Evolutionary conservation across 305 asterid species (phyloP), one percentile per base, ranked within the genome.

Genomic region (Lippia alba): DNA sequence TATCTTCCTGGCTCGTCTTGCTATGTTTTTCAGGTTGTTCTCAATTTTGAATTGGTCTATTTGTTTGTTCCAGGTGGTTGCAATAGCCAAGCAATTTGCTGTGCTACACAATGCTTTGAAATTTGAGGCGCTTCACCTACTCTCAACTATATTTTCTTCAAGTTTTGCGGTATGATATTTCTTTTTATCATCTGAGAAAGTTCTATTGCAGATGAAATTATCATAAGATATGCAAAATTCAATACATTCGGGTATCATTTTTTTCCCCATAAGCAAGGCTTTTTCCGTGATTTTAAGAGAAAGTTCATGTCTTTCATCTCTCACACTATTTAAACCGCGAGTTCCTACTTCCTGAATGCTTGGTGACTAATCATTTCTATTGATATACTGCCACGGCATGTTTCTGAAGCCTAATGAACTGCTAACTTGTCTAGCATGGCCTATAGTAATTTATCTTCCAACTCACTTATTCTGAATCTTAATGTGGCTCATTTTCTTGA

Each of bases 121-220:
- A 77, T 94, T 94, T 81, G 96, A 90, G 79, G 91, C 90, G 2
- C 97, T 94, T 74, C 90, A 88, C 80, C 85, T 91, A 49, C 89
- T 94, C 66, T 86, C 90, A 12, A 71, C 84, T 58, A 80, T 91
- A 76, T 78, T 94, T 7, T 91, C 95, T 67, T 86, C 92, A 58
- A 74, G 66, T 71, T 79, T 82, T 82, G 83, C 92, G 56, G 99
- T 94, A 90, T 40, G 82, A 41, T 56, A 56, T 39, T 57, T 75
- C 60, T 67, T 16, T 74, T 68, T 63, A 12, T 64, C 41, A 40
- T 64, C 44, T 24, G 11, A 32, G 39, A 34, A 73, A 54, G 49
- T 74, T 67, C 50, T 24, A 24, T 24, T 24, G 30, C 3, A 24
- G 30, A 24, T 24, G 3, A 1, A 24, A 64, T 74, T 41, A 19